Percentiles rank a stretch among this genome's conserved stretches.
Evolutionary conservation across 2,329 filamentous ascomycete genomes (phyloP).

Genomic region (Cordyceps tenuipes): DNA sequence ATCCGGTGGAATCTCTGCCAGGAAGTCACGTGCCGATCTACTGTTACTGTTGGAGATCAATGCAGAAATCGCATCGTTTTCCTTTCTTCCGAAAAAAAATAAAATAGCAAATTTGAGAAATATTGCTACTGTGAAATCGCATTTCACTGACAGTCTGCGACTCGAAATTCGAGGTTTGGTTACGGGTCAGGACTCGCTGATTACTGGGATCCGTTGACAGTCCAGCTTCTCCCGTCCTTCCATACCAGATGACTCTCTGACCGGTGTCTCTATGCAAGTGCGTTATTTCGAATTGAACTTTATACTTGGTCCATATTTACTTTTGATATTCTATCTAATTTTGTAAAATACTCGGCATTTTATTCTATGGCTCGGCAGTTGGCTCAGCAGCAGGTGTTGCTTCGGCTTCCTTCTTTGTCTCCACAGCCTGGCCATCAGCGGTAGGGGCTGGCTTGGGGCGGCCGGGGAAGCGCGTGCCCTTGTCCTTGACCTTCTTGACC

Average conservation of each 20-base stretch:
- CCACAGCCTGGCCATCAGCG: not conserved
- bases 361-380: not conserved
- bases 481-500: constrained; percentile 70
- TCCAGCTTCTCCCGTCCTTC: too few relatives aligned
- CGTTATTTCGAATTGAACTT: not conserved
- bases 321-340: not conserved
- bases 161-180: too few relatives aligned
- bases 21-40: not conserved
- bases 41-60: not conserved
- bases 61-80: not conserved
- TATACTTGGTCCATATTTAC: not conserved
- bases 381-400: not conserved
- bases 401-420: not conserved
- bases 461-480: constrained; percentile 58
- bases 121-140: too few relatives aligned
- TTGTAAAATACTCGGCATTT: not conserved
- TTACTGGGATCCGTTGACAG: too few relatives aligned
- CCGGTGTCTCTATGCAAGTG: not conserved
- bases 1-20: constrained; percentile 3
- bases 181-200: too few relatives aligned
- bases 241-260: not conserved
- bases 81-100: not conserved
- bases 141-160: too few relatives aligned
- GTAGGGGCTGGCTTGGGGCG: constrained; percentile 8
- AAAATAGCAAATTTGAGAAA: too few relatives aligned